Evolutionary conservation across 176 grass and related monocot species (phyloP).

Genomic region (Chloris gayana): DNA sequence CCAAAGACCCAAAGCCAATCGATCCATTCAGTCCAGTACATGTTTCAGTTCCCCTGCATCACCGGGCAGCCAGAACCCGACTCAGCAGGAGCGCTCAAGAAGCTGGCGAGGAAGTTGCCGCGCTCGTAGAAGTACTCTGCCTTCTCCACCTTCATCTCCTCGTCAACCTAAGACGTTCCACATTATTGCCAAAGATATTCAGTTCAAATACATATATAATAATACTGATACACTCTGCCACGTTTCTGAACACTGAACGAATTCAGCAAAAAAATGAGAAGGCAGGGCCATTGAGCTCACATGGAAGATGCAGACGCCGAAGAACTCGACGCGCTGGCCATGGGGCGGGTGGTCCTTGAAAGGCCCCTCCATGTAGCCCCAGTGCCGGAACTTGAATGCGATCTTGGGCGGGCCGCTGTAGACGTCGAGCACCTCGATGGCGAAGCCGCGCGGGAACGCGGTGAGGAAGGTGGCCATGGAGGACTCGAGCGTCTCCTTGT

Average conservation of each 20-base stretch:
- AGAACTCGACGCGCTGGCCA: constrained; percentile 47
- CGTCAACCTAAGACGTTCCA: constrained; percentile 50
- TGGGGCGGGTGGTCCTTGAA: constrained; percentile 68
- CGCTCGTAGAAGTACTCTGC: constrained; percentile 72
- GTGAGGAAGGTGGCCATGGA: constrained; percentile 49
- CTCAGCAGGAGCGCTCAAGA: constrained; percentile 36
- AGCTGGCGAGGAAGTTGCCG: constrained; percentile 63
- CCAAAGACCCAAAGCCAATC: not conserved
- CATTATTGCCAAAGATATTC: not conserved
- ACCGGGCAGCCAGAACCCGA: constrained; percentile 49
- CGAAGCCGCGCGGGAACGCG: constrained; percentile 66
- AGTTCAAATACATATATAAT: too few relatives aligned
- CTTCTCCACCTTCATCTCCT: constrained; percentile 56
- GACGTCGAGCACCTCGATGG: constrained; percentile 67
- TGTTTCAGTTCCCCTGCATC: constrained; percentile 33
- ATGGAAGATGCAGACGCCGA: constrained; percentile 63
- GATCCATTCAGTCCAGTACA: not conserved
- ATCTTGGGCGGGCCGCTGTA: constrained; percentile 63
- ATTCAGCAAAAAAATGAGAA: too few relatives aligned
- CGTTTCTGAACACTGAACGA: too few relatives aligned
- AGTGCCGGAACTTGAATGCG: constrained; percentile 78
- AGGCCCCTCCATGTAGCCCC: constrained; percentile 78
- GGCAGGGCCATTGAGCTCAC: too few relatives aligned
- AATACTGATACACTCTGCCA: too few relatives aligned
- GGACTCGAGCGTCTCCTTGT: constrained; percentile 49